phyloP scores from a whole-genome alignment of 495 filamentous ascomycete species.

The Bacidia gigantensis region DNA sequence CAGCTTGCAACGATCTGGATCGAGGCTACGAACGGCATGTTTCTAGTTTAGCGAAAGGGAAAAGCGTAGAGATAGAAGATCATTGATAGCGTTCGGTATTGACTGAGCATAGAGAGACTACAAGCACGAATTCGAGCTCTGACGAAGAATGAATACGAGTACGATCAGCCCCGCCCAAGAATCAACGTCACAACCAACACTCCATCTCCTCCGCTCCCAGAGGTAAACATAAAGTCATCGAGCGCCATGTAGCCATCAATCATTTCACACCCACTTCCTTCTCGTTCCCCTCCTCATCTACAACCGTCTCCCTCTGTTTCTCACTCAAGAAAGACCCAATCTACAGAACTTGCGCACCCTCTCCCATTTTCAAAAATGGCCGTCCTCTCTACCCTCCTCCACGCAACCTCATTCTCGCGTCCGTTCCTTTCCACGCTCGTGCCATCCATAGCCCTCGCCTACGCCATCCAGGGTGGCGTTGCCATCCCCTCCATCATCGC shows the following conservation, averaged over 20 bases:
- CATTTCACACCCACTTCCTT: not conserved
- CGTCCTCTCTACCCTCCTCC: conserved; percentile 36
- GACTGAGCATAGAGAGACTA: too few species aligned
- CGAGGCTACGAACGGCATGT: not conserved
- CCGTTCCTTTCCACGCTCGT: conserved; percentile 47
- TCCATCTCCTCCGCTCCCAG: not conserved
- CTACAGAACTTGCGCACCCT: conserved; percentile 1
- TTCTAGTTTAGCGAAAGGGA: not conserved
- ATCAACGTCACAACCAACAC: not conserved
- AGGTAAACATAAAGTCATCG: conserved; percentile 1
- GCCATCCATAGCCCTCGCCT: conserved; percentile 39
- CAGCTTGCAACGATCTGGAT: not conserved
- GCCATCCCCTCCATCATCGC: conserved; percentile 44
- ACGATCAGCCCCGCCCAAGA: not conserved
- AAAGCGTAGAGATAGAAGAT: not conserved
- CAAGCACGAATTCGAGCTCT: too few species aligned
- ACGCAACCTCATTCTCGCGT: conserved; percentile 40
- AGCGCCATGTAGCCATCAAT: not conserved
- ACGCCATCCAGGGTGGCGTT: conserved; percentile 27
- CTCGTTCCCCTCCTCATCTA: not conserved
- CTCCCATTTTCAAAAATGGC: conserved; percentile 25
- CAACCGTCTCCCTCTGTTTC: not conserved
- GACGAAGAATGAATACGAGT: too few species aligned
- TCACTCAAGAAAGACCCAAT: not conserved
- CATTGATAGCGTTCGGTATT: not conserved